Percentiles rank a stretch among this genome's conserved stretches.
phyloP scores from a whole-genome alignment of 1,284 basidiomycete species.

The Rhodotorula mucilaginosa region DNA sequence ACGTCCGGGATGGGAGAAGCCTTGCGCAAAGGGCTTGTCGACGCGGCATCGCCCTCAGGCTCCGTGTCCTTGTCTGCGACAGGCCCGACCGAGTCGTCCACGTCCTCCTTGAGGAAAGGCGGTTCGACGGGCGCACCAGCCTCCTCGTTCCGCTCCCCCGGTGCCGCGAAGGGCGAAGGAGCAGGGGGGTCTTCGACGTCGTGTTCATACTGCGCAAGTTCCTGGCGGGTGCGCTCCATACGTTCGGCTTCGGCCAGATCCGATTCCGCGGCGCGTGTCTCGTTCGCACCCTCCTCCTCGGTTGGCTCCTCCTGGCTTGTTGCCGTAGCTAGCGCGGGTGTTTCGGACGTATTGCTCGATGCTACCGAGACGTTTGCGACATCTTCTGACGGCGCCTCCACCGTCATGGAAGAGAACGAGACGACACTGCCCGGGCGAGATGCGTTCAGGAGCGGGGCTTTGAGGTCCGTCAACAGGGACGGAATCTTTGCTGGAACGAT shows the following conservation, averaged over 20 bases:
- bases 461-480: background rate
- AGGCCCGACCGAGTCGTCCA: background rate
- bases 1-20: constrained; percentile 36
- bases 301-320: background rate
- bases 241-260: constrained; percentile 18
- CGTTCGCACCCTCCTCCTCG: background rate
- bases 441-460: background rate
- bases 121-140: constrained; percentile 10
- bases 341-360: background rate
- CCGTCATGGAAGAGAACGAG: constrained; percentile 33
- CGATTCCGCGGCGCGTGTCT: background rate
- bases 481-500: background rate
- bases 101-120: background rate
- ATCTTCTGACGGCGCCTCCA: constrained; percentile 29
- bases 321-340: background rate
- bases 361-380: constrained; percentile 12
- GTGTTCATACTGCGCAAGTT: constrained; percentile 29
- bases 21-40: background rate
- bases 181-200: constrained; percentile 26
- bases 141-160: background rate
- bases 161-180: background rate
- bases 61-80: background rate
- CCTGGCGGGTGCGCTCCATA: constrained; percentile 8
- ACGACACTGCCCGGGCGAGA: constrained; percentile 16
- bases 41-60: background rate